phyloP scores from a whole-genome alignment of 495 filamentous ascomycete genomes.

The Saxispiralis lemnorum region DNA sequence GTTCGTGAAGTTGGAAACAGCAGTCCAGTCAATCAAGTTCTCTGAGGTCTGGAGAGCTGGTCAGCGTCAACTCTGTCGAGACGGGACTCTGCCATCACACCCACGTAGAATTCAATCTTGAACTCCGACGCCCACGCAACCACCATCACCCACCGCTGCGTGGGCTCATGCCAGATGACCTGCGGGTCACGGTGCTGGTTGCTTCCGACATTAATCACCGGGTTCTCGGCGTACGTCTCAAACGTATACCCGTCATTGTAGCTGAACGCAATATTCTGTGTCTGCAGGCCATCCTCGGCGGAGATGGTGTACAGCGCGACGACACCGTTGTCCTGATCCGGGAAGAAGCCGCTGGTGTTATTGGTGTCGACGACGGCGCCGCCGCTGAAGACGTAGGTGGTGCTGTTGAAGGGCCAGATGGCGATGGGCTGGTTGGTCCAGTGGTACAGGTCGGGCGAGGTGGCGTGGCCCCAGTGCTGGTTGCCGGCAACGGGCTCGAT shows the following conservation, averaged over 20 bases:
- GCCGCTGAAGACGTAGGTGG: slow-evolving; percentile 32
- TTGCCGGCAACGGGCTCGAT: slow-evolving; percentile 32
- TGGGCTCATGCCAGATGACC: slow-evolving; percentile 33
- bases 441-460: slow-evolving; percentile 21
- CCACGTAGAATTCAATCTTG: slow-evolving; percentile 30
- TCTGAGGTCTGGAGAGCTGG: slow-evolving; percentile 23
- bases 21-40: slow-evolving; percentile 36
- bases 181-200: slow-evolving; percentile 42
- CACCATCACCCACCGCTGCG: slow-evolving; percentile 32
- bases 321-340: slow-evolving; percentile 19
- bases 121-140: slow-evolving; percentile 33
- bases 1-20: slow-evolving; percentile 36
- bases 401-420: slow-evolving; percentile 27
- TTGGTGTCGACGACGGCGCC: slow-evolving; percentile 34
- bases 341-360: slow-evolving; percentile 42
- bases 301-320: slow-evolving; percentile 32
- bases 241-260: slow-evolving; percentile 37
- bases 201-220: slow-evolving; percentile 20
- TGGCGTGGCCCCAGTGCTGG: slow-evolving; percentile 29
- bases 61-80: too few species aligned
- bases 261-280: slow-evolving; percentile 40
- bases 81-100: background rate
- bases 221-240: slow-evolving; percentile 35
- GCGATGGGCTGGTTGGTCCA: slow-evolving; percentile 37
- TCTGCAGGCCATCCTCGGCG: slow-evolving; percentile 23